A percentile compares a stretch with the other conserved stretches of the same genome.
These are phyloP conservation scores for Tulasnella sp. DNA, from an alignment of 768 basidiomycete genomes.

Conservation along the genomic window DNA sequence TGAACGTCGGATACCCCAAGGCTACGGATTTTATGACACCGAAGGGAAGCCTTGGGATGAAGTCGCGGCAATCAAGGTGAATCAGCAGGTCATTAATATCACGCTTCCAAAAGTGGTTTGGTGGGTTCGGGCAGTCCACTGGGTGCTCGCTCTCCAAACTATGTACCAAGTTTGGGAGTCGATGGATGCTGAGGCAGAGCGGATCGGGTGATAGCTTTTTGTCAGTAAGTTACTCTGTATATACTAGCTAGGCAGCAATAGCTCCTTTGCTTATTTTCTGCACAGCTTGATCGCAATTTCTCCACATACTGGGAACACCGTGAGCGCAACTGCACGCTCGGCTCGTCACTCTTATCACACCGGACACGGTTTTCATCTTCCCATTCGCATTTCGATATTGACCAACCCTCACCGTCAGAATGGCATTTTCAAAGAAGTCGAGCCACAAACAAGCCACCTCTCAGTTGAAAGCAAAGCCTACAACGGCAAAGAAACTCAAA, in stretches of 20 bases:
- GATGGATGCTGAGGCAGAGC: not conserved
- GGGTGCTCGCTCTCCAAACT: not conserved
- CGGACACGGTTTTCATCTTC: not conserved
- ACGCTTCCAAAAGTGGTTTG: not conserved
- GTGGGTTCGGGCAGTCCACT: not conserved
- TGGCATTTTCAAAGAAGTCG: not conserved
- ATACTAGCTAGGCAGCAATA: no score
- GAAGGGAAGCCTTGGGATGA: not conserved
- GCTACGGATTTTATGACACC: not conserved
- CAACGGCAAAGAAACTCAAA: no score
- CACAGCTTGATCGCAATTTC: no score
- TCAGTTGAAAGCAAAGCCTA: not conserved
- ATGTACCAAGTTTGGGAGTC: not conserved
- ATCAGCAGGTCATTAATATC: not conserved
- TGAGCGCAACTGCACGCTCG: no score
- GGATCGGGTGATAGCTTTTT: no score
- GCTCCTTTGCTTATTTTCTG: no score
- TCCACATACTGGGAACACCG: no score
- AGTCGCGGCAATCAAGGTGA: not conserved
- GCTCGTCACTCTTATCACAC: not conserved
- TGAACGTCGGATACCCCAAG: not conserved
- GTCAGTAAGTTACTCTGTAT: no score
- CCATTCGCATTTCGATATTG: not conserved
- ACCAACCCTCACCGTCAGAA: not conserved
- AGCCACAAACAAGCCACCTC: not conserved